Evolutionary conservation across 805 yeast species (phyloP).

Genomic region (Saccharomycopsis schoenii): DNA sequence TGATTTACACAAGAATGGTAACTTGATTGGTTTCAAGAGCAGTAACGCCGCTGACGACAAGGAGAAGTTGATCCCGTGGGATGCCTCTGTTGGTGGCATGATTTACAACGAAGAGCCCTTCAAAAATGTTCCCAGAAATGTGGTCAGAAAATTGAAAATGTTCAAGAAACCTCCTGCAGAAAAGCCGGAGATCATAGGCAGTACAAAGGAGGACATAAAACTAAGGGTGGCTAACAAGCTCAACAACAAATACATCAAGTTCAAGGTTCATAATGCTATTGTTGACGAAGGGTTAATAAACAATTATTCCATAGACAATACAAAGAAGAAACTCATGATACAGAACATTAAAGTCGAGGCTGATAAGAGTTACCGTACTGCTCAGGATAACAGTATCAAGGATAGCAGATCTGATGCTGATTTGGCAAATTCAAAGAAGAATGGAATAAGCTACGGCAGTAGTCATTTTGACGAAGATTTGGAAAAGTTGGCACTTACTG

Average conservation of each 20-base stretch:
- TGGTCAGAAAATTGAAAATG: slow-evolving; percentile 29
- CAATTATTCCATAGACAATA: slow-evolving; percentile 5
- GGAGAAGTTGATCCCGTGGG: slow-evolving; percentile 30
- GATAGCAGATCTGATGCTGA: background rate
- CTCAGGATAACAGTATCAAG: background rate
- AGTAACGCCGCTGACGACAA: background rate
- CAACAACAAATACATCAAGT: slow-evolving; percentile 45
- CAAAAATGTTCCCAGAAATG: slow-evolving; percentile 28
- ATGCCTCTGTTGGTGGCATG: slow-evolving; percentile 30
- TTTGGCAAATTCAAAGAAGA: slow-evolving; percentile 12
- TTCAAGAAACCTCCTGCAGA: slow-evolving; percentile 30
- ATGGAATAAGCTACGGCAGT: slow-evolving; percentile 17
- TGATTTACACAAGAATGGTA: background rate
- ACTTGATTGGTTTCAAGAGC: too few species aligned
- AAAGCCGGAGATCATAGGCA: background rate
- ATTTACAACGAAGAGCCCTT: slow-evolving; percentile 27
- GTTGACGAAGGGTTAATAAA: slow-evolving; percentile 25
- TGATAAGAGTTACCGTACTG: slow-evolving; percentile 18
- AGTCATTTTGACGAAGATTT: background rate
- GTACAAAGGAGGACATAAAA: slow-evolving; percentile 27
- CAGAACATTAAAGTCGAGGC: slow-evolving; percentile 21
- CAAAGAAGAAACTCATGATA: slow-evolving; percentile 23
- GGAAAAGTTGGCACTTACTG: background rate
- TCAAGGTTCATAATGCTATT: slow-evolving; percentile 26
- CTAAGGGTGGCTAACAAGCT: slow-evolving; percentile 40